Evolutionary conservation across 1,284 basidiomycete genomes (phyloP).

Genomic region (Rhizoctonia solani): DNA sequence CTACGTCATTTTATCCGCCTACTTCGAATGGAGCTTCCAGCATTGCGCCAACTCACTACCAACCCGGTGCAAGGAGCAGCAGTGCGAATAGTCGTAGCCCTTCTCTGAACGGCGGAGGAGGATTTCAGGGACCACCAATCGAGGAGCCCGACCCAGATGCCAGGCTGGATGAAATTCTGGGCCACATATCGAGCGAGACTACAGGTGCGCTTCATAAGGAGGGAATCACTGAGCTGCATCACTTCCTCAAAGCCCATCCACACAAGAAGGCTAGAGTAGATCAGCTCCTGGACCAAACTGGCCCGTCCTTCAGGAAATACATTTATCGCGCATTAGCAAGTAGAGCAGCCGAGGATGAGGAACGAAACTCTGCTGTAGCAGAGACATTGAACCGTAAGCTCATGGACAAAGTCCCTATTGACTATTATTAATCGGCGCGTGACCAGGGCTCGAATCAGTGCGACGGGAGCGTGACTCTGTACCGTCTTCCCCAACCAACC

Average conservation of each 20-base stretch:
- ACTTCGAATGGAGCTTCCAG: conserved; percentile 11
- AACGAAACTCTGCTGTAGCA: conserved; percentile 67
- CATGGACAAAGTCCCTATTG: not conserved
- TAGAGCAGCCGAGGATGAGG: conserved; percentile 82
- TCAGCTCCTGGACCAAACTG: conserved; percentile 79
- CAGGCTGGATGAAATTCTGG: conserved; percentile 80
- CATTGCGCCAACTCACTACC: not conserved
- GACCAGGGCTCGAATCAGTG: conserved; percentile 69
- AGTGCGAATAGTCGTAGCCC: conserved; percentile 21
- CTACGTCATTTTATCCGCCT: conserved; percentile 50
- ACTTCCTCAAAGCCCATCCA: conserved; percentile 91
- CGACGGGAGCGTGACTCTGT: conserved; percentile 42
- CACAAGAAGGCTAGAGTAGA: conserved; percentile 86
- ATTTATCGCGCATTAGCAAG: conserved; percentile 80
- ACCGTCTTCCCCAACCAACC: conserved; percentile 37
- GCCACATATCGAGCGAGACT: conserved; percentile 86
- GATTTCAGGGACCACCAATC: conserved; percentile 44
- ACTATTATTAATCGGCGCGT: not conserved
- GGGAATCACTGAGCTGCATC: conserved; percentile 94
- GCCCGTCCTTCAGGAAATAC: conserved; percentile 81
- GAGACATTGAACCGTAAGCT: conserved; percentile 75
- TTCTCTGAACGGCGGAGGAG: conserved; percentile 44
- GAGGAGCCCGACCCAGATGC: conserved; percentile 82
- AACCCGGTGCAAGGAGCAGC: conserved; percentile 2
- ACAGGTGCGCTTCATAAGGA: conserved; percentile 82